These are phyloP conservation scores for Cardiospermum halicacabum DNA, from an alignment of 345 rosid genomes.

Conservation along the genomic window DNA sequence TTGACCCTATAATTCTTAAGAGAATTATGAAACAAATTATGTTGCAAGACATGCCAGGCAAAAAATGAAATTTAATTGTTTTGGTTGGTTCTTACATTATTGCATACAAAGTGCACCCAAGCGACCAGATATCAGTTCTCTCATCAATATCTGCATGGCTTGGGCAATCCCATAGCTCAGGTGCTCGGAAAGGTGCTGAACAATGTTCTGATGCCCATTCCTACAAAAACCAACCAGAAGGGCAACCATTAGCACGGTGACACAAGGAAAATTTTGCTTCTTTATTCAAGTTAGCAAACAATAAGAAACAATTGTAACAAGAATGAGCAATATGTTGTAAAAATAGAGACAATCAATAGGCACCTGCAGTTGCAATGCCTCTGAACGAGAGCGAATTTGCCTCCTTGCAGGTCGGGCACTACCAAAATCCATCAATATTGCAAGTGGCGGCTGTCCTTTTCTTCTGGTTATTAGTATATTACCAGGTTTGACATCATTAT, in stretches of 20 bases:
- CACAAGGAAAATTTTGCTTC: background rate
- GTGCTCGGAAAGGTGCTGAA: slow-evolving; percentile 97
- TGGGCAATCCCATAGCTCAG: slow-evolving; percentile 98
- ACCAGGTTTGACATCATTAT: slow-evolving; percentile 99
- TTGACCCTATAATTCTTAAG: background rate
- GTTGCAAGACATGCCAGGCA: background rate
- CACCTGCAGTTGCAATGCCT: slow-evolving; percentile 95
- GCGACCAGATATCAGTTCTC: slow-evolving; percentile 97
- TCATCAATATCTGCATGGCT: slow-evolving; percentile 94
- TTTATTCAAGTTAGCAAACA: background rate
- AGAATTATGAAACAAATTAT: background rate
- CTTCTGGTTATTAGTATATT: slow-evolving; percentile 72
- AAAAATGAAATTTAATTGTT: too few relatives aligned
- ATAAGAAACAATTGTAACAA: background rate
- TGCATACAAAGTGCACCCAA: slow-evolving; percentile 96
- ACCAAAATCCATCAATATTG: slow-evolving; percentile 98
- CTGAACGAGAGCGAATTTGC: slow-evolving; percentile 85
- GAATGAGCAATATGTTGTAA: background rate
- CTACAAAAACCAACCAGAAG: slow-evolving; percentile 29
- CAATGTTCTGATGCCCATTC: slow-evolving; percentile 99
- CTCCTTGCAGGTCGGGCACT: slow-evolving; percentile 84
- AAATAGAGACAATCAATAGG: slow-evolving; percentile 10
- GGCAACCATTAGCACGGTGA: slow-evolving; percentile 1
- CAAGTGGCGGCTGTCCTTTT: slow-evolving; percentile 78
- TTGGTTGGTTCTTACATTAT: slow-evolving; percentile 63